Percentiles rank a stretch among this genome's conserved stretches.
Evolutionary conservation across 2,329 filamentous ascomycete genomes (phyloP).

Genomic region (Trichoderma koningiopsis): DNA sequence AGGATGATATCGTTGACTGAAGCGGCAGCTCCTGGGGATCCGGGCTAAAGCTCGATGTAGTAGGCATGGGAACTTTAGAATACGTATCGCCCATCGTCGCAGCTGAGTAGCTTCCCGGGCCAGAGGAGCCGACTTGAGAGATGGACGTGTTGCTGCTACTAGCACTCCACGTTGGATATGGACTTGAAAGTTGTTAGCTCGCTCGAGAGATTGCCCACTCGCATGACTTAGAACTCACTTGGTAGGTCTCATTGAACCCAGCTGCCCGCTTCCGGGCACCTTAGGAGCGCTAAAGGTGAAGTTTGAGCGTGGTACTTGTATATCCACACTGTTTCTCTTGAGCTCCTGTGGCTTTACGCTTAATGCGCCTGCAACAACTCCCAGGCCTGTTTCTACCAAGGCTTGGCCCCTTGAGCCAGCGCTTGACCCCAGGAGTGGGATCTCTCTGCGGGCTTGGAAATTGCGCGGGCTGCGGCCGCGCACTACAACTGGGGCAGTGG

Average conservation of each 20-base stretch:
- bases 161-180: constrained; percentile 60
- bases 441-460: constrained; percentile 91
- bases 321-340: constrained; percentile 51
- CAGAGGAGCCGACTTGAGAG: constrained; percentile 52
- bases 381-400: constrained; percentile 63
- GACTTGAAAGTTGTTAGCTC: constrained; percentile 43
- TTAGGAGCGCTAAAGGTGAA: constrained; percentile 63
- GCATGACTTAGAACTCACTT: constrained; percentile 51
- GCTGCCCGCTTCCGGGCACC: constrained; percentile 51
- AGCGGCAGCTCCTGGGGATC: constrained; percentile 58
- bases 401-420: constrained; percentile 78
- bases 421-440: constrained; percentile 78
- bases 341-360: constrained; percentile 57
- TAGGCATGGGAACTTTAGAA: constrained; percentile 55
- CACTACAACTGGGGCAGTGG: constrained; percentile 89
- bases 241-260: constrained; percentile 55
- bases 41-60: constrained; percentile 49
- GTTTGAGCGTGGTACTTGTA: constrained; percentile 58
- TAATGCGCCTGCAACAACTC: constrained; percentile 61
- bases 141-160: constrained; percentile 47
- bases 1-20: constrained; percentile 56
- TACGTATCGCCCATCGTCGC: constrained; percentile 56
- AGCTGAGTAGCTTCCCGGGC: constrained; percentile 51
- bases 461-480: constrained; percentile 90
- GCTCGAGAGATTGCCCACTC: not conserved